phyloP scores from a whole-genome alignment of 768 basidiomycete genomes.

The Baorangia bicolor region DNA sequence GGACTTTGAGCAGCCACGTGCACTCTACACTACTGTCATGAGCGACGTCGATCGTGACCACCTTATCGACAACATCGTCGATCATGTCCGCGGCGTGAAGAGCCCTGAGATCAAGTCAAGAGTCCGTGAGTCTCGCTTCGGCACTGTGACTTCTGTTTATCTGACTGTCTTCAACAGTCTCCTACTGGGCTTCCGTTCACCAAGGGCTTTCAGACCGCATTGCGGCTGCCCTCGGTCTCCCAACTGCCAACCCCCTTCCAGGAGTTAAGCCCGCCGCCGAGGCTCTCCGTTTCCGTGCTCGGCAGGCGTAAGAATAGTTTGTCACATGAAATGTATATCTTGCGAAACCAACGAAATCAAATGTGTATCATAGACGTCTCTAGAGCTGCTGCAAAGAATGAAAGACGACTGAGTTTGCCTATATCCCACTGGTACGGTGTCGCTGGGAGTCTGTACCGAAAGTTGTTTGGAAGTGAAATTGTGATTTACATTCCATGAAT shows the following conservation, averaged over 20 bases:
- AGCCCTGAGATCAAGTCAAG: constrained; percentile 55
- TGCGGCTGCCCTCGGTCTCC: constrained; percentile 68
- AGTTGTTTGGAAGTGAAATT: no score
- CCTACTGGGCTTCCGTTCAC: constrained; percentile 78
- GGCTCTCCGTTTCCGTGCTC: constrained; percentile 50
- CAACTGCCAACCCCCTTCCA: constrained; percentile 54
- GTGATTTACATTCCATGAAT: no score
- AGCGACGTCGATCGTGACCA: constrained; percentile 56
- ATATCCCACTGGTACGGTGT: no score
- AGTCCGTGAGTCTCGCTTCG: constrained; percentile 52
- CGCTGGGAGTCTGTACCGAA: no score
- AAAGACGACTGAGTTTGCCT: not conserved
- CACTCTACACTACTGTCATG: constrained; percentile 67
- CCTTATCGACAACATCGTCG: constrained; percentile 66
- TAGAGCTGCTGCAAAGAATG: not conserved
- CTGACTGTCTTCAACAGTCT: constrained; percentile 42
- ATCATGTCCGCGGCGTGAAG: constrained; percentile 62
- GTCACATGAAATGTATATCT: not conserved
- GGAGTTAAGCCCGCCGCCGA: constrained; percentile 56
- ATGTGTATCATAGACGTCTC: constrained; percentile 5
- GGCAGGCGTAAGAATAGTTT: constrained; percentile 2
- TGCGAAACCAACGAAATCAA: not conserved
- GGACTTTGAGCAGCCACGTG: constrained; percentile 84
- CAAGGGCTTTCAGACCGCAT: constrained; percentile 74
- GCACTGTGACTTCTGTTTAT: not conserved